These are phyloP conservation scores for Zarea fungicola DNA, from an alignment of 2,329 filamentous ascomycete genomes.

Conservation along the genomic window DNA sequence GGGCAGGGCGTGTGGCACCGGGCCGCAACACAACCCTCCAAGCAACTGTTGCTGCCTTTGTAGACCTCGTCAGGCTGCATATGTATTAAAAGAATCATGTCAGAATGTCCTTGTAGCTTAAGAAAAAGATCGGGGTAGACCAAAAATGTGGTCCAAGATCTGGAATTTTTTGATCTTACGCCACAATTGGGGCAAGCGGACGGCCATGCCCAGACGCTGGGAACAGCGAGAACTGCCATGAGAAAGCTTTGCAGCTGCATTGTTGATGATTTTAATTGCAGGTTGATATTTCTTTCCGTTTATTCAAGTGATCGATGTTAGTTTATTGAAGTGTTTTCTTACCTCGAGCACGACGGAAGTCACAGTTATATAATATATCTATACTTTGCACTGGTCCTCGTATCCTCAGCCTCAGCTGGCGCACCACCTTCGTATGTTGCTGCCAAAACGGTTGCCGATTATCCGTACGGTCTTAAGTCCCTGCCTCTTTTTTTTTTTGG, in stretches of 20 bases:
- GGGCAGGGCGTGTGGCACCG: too few species aligned
- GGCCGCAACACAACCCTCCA: too few species aligned
- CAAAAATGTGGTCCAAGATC: too few species aligned
- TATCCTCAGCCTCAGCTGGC: not conserved
- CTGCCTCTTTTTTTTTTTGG: not conserved
- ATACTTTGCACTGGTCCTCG: not conserved
- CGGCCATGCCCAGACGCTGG: not conserved
- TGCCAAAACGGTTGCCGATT: not conserved
- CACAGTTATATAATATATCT: not conserved
- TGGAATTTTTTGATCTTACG: not conserved
- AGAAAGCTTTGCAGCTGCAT: not conserved
- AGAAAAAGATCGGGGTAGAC: too few species aligned
- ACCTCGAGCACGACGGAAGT: not conserved
- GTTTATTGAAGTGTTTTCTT: not conserved
- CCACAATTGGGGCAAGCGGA: not conserved
- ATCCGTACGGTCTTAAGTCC: not conserved
- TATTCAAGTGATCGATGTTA: not conserved
- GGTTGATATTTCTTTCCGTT: too few species aligned
- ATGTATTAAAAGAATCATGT: too few species aligned
- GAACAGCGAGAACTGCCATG: not conserved
- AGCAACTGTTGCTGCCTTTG: too few species aligned
- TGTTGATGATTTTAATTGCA: not conserved
- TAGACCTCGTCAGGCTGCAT: too few species aligned
- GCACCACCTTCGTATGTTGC: not conserved
- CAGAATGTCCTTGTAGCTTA: too few species aligned